Evolutionary conservation across 2,329 filamentous ascomycete genomes (phyloP).

Genomic region (Microdochium paspali): DNA sequence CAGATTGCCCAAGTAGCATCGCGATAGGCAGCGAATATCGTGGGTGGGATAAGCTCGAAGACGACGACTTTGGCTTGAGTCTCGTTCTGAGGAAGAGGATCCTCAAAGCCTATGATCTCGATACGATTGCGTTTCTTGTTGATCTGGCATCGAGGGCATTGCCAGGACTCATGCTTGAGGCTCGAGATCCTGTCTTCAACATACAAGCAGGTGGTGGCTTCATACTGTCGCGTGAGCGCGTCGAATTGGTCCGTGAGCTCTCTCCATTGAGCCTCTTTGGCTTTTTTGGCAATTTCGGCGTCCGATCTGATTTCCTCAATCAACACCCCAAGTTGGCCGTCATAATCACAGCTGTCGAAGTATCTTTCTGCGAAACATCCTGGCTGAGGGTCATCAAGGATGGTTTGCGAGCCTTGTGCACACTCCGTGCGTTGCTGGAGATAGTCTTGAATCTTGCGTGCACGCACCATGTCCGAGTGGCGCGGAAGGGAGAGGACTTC

Average conservation of each 20-base stretch:
- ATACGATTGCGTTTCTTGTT: constrained; percentile 18
- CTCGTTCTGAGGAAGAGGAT: constrained; percentile 24
- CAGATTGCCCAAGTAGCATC: constrained; percentile 30
- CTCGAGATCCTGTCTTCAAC: constrained; percentile 9
- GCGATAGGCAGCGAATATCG: constrained; percentile 25
- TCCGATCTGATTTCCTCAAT: constrained; percentile 12
- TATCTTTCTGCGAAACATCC: constrained; percentile 38
- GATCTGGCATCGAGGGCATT: constrained; percentile 25
- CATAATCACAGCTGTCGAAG: constrained; percentile 24
- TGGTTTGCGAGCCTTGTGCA: constrained; percentile 16
- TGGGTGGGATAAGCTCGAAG: constrained; percentile 29
- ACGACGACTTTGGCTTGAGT: constrained; percentile 22
- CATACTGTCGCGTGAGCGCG: constrained; percentile 17
- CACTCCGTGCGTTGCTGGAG: constrained; percentile 26
- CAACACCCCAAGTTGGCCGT: constrained; percentile 7
- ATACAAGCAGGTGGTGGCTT: constrained; percentile 20
- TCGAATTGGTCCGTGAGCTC: constrained; percentile 19
- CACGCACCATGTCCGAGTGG: constrained; percentile 35
- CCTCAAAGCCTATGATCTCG: constrained; percentile 26
- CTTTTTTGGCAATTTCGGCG: constrained; percentile 7
- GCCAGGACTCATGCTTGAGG: constrained; percentile 10
- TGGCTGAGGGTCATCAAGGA: constrained; percentile 33
- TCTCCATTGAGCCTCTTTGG: constrained; percentile 23
- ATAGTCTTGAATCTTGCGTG: constrained; percentile 37
- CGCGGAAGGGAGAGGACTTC: constrained; percentile 42